phyloP scores from a whole-genome alignment of 352 stramenopile species.

The Blastocystis sp. region DNA sequence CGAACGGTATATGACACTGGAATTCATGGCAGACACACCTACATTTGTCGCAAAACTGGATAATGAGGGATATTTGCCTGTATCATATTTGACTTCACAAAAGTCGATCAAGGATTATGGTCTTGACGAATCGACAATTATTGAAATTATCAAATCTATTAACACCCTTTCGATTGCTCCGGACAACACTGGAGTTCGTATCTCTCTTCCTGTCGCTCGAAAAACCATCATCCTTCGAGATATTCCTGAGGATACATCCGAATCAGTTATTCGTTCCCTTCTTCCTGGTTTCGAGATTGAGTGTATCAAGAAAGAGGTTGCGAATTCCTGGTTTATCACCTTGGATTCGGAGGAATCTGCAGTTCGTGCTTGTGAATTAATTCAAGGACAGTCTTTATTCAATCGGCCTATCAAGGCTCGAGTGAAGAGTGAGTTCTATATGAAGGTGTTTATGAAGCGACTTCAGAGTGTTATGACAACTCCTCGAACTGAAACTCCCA shows the following conservation, averaged over 20 bases:
- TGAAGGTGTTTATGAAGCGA: constrained; percentile 42
- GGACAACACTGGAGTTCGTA: constrained; percentile 18
- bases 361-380: neutral
- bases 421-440: constrained; percentile 59
- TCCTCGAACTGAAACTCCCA: neutral
- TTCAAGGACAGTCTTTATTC: neutral
- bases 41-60: constrained; percentile 40
- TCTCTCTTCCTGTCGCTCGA: constrained; percentile 45
- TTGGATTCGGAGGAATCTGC: neutral
- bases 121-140: neutral
- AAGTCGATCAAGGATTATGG: neutral
- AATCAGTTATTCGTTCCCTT: constrained; percentile 28
- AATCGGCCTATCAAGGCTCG: constrained; percentile 19
- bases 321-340: constrained; percentile 48
- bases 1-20: constrained; percentile 20
- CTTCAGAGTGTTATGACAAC: neutral
- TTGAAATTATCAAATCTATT: constrained; percentile 25
- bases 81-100: constrained; percentile 32
- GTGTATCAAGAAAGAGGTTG: constrained; percentile 42
- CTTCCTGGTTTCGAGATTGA: constrained; percentile 40
- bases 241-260: neutral
- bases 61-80: constrained; percentile 25
- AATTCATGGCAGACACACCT: constrained; percentile 33
- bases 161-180: constrained; percentile 7
- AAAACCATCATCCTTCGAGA: constrained; percentile 59